Percentiles rank a stretch among this genome's conserved stretches.
phyloP scores from a whole-genome alignment of 1,284 basidiomycete genomes.

The Tetrapyrgos nigripes region DNA sequence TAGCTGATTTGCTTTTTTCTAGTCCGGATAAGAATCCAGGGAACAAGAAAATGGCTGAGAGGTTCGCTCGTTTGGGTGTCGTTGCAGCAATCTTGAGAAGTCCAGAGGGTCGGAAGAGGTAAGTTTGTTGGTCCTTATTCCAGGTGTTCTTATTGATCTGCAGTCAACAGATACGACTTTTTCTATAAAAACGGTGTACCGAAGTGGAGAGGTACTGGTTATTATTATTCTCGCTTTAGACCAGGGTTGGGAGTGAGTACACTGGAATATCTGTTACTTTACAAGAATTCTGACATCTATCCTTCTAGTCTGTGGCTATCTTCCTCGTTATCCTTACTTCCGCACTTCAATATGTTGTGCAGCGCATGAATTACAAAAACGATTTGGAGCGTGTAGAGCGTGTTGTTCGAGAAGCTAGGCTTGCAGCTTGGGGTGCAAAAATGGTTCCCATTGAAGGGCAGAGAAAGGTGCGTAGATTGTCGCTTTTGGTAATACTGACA shows the following conservation, averaged over 20 bases:
- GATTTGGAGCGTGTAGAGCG: conserved; percentile 76
- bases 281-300: not conserved
- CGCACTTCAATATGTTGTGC: conserved; percentile 80
- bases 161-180: conserved; percentile 74
- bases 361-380: conserved; percentile 76
- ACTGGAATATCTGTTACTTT: not conserved
- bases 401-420: conserved; percentile 67
- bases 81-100: conserved; percentile 83
- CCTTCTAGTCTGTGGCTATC: conserved; percentile 65
- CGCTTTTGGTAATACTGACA: not conserved
- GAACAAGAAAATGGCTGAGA: conserved; percentile 81
- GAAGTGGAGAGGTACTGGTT: conserved; percentile 86
- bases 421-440: conserved; percentile 80
- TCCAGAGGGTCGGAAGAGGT: conserved; percentile 79
- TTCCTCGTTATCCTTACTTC: conserved; percentile 82
- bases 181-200: conserved; percentile 93
- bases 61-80: conserved; percentile 89
- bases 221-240: conserved; percentile 93
- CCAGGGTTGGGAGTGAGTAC: conserved; percentile 80
- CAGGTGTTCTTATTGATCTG: not conserved
- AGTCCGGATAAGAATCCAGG: conserved; percentile 95
- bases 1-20: conserved; percentile 18
- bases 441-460: conserved; percentile 62
- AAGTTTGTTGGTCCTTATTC: conserved; percentile 31
- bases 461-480: conserved; percentile 61